These are phyloP conservation scores for Selaginella moellendorffii DNA, from an alignment of 75 land plant species.

Conservation along the genomic window DNA sequence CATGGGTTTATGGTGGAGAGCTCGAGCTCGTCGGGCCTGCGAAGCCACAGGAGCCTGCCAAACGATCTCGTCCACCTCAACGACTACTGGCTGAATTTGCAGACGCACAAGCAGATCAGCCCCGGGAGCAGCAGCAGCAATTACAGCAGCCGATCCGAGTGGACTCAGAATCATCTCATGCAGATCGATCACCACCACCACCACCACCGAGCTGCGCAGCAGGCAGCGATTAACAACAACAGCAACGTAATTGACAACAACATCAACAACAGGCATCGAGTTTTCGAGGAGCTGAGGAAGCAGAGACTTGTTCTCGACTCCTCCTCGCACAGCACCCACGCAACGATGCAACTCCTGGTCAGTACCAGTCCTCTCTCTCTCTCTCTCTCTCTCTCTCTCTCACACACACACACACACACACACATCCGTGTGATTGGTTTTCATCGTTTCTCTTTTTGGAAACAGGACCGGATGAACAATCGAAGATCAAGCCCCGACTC, in stretches of 20 bases:
- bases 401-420: too few species aligned
- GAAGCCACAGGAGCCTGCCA: neutral
- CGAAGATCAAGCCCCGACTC: neutral
- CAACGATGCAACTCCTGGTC: neutral
- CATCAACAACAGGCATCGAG: neutral
- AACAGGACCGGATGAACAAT: neutral
- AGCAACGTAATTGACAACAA: neutral
- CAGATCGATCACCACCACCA: too few species aligned
- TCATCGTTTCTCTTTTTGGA: neutral
- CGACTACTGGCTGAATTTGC: too few species aligned
- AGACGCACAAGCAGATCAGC: too few species aligned
- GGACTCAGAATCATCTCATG: too few species aligned
- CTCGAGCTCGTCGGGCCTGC: neutral
- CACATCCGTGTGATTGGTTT: neutral
- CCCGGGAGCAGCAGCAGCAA: too few species aligned
- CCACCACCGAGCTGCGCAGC: neutral
- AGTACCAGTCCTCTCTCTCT: too few species aligned
- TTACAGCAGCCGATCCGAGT: too few species aligned
- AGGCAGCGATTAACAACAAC: neutral
- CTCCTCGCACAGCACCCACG: neutral
- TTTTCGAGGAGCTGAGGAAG: neutral
- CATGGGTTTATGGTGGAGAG: neutral
- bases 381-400: too few species aligned
- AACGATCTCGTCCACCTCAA: neutral
- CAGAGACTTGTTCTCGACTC: neutral